Evolutionary conservation across 2,329 filamentous ascomycete genomes (phyloP), one percentile per base, ranked within the genome.

Genomic region (Penicillium sp.): DNA sequence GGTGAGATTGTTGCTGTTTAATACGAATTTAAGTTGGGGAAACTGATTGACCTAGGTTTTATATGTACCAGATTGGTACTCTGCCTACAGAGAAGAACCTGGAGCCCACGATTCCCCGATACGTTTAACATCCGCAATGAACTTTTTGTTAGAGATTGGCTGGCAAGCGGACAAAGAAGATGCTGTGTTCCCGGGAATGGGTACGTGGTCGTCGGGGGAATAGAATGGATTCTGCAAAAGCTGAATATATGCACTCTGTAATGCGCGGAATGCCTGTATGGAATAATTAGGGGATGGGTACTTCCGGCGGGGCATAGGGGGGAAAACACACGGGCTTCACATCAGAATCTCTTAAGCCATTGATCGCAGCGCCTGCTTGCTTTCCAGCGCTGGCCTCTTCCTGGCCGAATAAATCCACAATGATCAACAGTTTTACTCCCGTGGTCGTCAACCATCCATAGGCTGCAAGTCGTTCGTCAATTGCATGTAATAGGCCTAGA

Each of bases 371-470:
- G 61, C 67, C 61, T 66, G 66, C 69, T 64, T 65, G 65, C 60
- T 69, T 68, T 65, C 69, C 67, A 47, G 46, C 9, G 4, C 65
- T 73, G 40, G 66, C 58, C 8, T 80, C 75, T 48, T 82, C 77
- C 22, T 88, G 80, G 1, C 92, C 92, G 64, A 92, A 86, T 84
- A 96, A 91, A 76, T 99, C 93, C 31, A 97, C 88, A 4, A 97
- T 85, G 60, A 92, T 88, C 34, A 97, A 86, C 69, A 99, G 87
- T 72, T 93, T 92, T 61, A 96, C 86, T 39, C 92, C 92, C 26
- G 94, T 97, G 75, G 96, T 97, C 55, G 94, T 97, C 75, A 97
- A 85, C 85, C 90, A 97, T 67, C 94, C 94, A 78, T 97, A 99
- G 64, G 92, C 89, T 35, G 92, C 92, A 45, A 97, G 82, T 26